These are phyloP conservation scores for Yamadazyma pseudoaaseri DNA, from an alignment of 1,139 yeast genomes.

Conservation along the genomic window DNA sequence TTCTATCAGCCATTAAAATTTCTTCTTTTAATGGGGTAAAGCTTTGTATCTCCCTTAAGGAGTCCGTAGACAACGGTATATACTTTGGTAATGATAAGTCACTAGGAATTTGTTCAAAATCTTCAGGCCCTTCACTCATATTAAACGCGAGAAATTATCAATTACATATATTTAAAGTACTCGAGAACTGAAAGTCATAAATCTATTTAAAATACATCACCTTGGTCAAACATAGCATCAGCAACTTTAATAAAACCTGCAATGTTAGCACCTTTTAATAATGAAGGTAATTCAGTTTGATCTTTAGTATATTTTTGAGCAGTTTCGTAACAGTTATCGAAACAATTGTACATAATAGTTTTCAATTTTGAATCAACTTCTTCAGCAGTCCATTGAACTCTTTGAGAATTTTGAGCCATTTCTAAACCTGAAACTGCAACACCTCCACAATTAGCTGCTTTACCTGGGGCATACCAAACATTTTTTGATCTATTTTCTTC, in stretches of 20 bases:
- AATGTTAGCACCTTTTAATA: conserved; percentile 98
- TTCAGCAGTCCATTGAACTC: conserved; percentile 84
- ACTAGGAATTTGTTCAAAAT: conserved; percentile 2
- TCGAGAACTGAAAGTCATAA: conserved; percentile 4
- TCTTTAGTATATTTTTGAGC: conserved; percentile 79
- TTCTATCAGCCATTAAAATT: background rate
- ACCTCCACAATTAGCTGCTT: conserved; percentile 99
- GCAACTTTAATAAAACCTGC: conserved; percentile 99
- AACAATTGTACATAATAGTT: conserved; percentile 90
- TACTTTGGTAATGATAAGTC: conserved; percentile 6
- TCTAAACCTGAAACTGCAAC: conserved; percentile 98
- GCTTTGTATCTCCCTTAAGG: background rate
- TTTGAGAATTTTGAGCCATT: conserved; percentile 99
- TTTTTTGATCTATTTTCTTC: conserved; percentile 80
- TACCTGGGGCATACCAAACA: conserved; percentile 99
- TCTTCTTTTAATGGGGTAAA: conserved; percentile 8
- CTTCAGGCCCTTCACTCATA: conserved; percentile 1
- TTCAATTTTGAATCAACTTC: conserved; percentile 86
- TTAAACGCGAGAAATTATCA: too few species aligned
- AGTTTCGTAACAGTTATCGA: conserved; percentile 87
- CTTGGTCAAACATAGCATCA: conserved; percentile 97
- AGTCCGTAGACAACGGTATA: conserved; percentile 3
- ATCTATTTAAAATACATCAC: conserved; percentile 64
- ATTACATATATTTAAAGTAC: background rate
- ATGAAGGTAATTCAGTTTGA: conserved; percentile 75